phyloP scores from a whole-genome alignment of 257 asterid genomes.

The Anisodus acutangulus region DNA sequence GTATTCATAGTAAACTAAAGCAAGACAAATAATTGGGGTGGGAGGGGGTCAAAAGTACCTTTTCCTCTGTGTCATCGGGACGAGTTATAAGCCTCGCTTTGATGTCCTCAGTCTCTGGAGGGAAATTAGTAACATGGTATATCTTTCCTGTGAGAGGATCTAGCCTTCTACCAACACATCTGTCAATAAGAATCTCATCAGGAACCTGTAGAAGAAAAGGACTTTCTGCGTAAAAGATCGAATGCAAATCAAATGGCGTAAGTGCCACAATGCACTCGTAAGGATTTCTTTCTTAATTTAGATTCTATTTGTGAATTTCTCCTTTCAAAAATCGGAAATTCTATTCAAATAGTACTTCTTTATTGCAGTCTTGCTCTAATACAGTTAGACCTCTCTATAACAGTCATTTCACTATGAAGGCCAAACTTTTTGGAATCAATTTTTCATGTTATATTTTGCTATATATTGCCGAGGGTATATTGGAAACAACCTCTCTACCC shows the following conservation, averaged over 20 bases:
- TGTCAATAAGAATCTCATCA: slow-evolving; percentile 72
- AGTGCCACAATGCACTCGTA: neutral
- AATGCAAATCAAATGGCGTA: neutral
- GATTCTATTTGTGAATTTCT: neutral
- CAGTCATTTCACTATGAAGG: no score
- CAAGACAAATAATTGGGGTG: no score
- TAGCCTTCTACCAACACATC: slow-evolving; percentile 90
- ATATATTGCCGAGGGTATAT: no score
- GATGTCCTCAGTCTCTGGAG: slow-evolving; percentile 83
- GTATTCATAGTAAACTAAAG: no score
- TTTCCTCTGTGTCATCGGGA: slow-evolving; percentile 88
- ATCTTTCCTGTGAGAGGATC: slow-evolving; percentile 86
- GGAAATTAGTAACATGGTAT: slow-evolving; percentile 70
- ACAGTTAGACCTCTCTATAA: no score
- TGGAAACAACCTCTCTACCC: no score
- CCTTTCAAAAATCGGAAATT: neutral
- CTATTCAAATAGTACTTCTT: neutral
- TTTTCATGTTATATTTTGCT: no score
- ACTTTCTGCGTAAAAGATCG: slow-evolving; percentile 34
- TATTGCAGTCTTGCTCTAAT: neutral
- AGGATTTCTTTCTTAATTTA: neutral
- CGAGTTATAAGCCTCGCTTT: slow-evolving; percentile 76
- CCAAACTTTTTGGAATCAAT: no score
- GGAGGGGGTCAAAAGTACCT: slow-evolving; percentile 48
- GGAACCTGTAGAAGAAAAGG: slow-evolving; percentile 66